These are phyloP conservation scores for Candida albicans DNA, from an alignment of 1,139 yeast genomes.

Conservation along the genomic window DNA sequence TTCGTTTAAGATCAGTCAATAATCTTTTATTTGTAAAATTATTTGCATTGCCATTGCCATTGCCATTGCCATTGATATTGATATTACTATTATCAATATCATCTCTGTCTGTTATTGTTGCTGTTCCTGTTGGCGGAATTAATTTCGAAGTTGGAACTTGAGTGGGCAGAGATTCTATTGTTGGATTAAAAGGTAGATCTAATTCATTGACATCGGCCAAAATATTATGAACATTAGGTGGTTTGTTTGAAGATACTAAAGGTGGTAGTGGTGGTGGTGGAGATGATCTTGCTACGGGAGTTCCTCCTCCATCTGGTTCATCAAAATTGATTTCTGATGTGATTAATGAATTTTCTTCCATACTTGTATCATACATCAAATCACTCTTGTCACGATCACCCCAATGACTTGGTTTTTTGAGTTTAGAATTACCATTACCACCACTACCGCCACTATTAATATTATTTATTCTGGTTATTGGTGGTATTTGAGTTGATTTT, in stretches of 20 bases:
- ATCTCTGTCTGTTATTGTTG: not conserved
- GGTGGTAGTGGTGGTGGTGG: not conserved
- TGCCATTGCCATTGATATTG: constrained; percentile 4
- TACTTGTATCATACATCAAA: constrained; percentile 13
- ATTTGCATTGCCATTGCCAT: constrained; percentile 1
- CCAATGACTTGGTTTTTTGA: constrained; percentile 19
- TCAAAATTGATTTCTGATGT: constrained; percentile 6
- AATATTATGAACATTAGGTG: constrained; percentile 9
- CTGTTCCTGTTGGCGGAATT: constrained; percentile 16
- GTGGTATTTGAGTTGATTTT: constrained; percentile 29
- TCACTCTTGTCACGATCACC: constrained; percentile 8
- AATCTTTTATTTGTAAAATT: constrained; percentile 8
- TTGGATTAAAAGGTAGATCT: constrained; percentile 31
- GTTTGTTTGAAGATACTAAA: constrained; percentile 5
- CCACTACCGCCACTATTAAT: not conserved
- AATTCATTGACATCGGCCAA: constrained; percentile 21
- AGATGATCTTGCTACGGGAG: not conserved
- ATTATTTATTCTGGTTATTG: constrained; percentile 11
- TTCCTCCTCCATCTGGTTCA: not conserved
- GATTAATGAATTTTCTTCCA: constrained; percentile 12
- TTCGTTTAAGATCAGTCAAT: constrained; percentile 14
- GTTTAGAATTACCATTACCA: constrained; percentile 4
- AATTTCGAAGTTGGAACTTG: constrained; percentile 17
- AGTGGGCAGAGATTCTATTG: constrained; percentile 21
- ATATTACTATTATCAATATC: not conserved